Base-by-base conservation (phyloP, 1,139 yeast genomes). In the Kazachstania sp. region DNA sequence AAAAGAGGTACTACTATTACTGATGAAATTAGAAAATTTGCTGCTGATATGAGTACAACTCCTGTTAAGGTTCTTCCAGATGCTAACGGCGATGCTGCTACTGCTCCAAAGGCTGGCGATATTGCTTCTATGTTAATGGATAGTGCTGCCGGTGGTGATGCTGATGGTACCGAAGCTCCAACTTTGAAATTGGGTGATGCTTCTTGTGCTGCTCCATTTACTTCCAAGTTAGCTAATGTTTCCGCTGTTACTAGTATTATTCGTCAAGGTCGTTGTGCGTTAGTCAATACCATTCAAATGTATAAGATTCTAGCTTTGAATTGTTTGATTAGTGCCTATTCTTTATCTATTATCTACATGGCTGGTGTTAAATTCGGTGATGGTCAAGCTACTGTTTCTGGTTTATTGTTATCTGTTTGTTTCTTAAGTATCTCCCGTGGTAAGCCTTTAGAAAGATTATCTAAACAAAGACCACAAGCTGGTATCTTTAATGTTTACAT, bases 291-390 rank as follows among this genome's bases (percentile, higher is more conserved):
- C 19, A 90, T 92, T 63, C 98, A 92, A 71, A 94, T 92, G 98
- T 94, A 94, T 77, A 92, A 92, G 74, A 92, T 92, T 61, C 74
- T 92, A 65, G 98, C 99, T 0, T 77, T 92, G 71, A 92, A 92
- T 68, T 94, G 98, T 77, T 77, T 92, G 72, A 88, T 92, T 71
- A 84, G 95, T 54, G 98, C 99, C 30, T 92, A 92, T 67, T 88
- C 97, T 3, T 75, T 92, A 59, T 86, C 96, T 43, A 97, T 92
- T 36, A 79, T 92, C 62, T 94, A 86, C 66, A 75, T 92, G 61
- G 97, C 98, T 15, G 99, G 99, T 69, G 95, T 94, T 62, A 92
- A 94, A 69, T 87, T 92, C 67, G 97, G 98, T 62, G 99, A 92
- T 70, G 94, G 86, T 23, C 99, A 92, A 72, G 88, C 95, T 19